Base-by-base conservation (phyloP, 2,329 filamentous ascomycete genomes). In the Alternaria atra region DNA sequence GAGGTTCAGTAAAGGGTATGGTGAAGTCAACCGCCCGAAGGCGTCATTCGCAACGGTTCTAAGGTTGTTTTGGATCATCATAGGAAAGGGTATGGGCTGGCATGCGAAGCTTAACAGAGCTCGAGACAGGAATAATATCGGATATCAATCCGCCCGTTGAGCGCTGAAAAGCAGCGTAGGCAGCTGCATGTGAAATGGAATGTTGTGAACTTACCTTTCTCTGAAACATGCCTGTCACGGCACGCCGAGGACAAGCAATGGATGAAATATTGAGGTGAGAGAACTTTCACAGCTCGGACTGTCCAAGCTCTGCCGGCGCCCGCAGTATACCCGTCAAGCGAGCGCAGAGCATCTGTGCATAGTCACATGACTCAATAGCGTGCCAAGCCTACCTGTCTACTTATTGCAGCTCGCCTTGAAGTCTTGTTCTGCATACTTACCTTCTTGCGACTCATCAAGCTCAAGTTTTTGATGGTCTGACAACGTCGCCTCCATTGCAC, bases 41-140 rank as follows among this genome's bases (percentile, higher is more conserved):
- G 81, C 81, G 83, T 89, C 86, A 87, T 86, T 85, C 86, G 87
- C 87, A 89, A 87, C 87, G 87, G 87, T 90, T 89, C 87, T 89
- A 76, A 66, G 65, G 66, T 73, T 66, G 66, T 68, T 67, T 66
- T 63, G 59, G 64, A 73, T 77, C 76, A 76, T 78, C 73, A 76
- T 71, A 34, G 60, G 25, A 52, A 52, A 29, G 42, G 50, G 40
- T 47, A 48, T 32, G 46, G 29, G 37, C 40, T 52, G 32, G 34
- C 20, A 29, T 23, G 42, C 40, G 39, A 37, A 55, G 30, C 20
- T 55, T 39, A 34, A 43, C 30, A 46, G 32, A 46, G 52, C 52
- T 55, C 52, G 17, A 42, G 20, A 23, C 3, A 8, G 20, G 20
- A 42, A 10, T 25, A 20, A 42, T 25, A 8, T 15, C 10, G 6